Base-by-base conservation (phyloP, 2,329 filamentous ascomycete genomes). In the Venturia asperata region DNA sequence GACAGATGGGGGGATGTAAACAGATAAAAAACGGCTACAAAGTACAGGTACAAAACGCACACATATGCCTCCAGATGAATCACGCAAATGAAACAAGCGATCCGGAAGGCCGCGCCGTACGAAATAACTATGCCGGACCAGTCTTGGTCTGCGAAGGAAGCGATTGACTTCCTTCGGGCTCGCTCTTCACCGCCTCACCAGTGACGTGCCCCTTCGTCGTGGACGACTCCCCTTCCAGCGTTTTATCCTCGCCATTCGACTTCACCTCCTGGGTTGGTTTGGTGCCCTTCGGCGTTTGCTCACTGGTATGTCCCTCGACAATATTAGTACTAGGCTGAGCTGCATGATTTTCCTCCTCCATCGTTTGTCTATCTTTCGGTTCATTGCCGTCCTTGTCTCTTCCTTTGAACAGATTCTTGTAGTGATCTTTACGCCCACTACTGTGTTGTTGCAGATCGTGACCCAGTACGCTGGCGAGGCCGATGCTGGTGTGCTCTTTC, bases 111-210 rank as follows among this genome's bases (percentile, higher is more conserved):
- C n/a, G n/a, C n/a, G n/a, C 37, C 10, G 13, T 17, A 17, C 3
- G 5, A 7, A 58, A 58, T 9, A 37, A 2, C 19, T 37, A 58
- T 7, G 52, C 15, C 10, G n/a, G 30, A 37, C 52, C 30, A 2
- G 30, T 58, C n/a, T 15, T 15, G 9, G 15, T 58, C 27, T 37
- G 52, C 6, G 6, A 58, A 37, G 30, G 52, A 58, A 58, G 52
- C 52, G 52, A 58, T 58, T 58, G 52, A 58, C 52, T 37, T n/a
- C 52, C 52, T 21, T 58, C 52, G 7, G 52, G 30, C 52, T 37
- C 52, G 17, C 27, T 37, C 52, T 37, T 58, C 52, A 37, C 37
- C 6, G 52, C 17, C 52, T 58, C 27, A 11, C 52, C 30, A n/a
- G 52, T 37, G 15, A 58, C 52, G 6, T 58, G 5, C 11, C 27